Conservation (phyloP, 176 grass and related monocot species). For the Puccinellia tenuiflora region DNA sequence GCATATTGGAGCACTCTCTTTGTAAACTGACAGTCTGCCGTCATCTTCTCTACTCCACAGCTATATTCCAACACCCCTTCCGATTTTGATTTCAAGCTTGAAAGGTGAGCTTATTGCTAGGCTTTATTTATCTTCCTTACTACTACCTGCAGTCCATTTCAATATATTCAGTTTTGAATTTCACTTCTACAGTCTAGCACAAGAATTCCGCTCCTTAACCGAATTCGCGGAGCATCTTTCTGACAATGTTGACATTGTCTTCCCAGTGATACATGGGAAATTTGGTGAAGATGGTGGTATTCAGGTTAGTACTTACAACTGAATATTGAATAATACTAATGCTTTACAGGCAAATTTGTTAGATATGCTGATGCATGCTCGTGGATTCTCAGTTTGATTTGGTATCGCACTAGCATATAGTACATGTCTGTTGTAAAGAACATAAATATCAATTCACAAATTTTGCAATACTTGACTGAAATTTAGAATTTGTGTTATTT, state of each 20-base stretch:
- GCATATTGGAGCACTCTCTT: neutral
- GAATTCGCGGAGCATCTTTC: slow-evolving; percentile 80
- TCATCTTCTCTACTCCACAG: slow-evolving; percentile 25
- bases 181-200: slow-evolving; percentile 58
- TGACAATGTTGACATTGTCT: slow-evolving; percentile 63
- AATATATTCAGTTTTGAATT: neutral
- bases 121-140: neutral
- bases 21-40: neutral
- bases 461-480: neutral
- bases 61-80: slow-evolving; percentile 92
- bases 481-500: neutral
- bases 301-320: slow-evolving; percentile 40
- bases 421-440: neutral
- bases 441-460: neutral
- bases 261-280: slow-evolving; percentile 88
- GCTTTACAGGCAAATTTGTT: neutral
- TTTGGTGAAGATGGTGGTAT: slow-evolving; percentile 97
- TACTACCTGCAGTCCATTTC: neutral
- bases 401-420: neutral
- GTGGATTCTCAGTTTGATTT: neutral
- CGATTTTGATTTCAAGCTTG: slow-evolving; percentile 95
- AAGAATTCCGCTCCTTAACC: slow-evolving; percentile 61
- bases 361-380: neutral
- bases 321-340: neutral
- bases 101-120: slow-evolving; percentile 41